Evolutionary conservation across 495 filamentous ascomycete species (phyloP), one percentile per base, ranked within the genome.

Genomic region (Extremus antarcticus): DNA sequence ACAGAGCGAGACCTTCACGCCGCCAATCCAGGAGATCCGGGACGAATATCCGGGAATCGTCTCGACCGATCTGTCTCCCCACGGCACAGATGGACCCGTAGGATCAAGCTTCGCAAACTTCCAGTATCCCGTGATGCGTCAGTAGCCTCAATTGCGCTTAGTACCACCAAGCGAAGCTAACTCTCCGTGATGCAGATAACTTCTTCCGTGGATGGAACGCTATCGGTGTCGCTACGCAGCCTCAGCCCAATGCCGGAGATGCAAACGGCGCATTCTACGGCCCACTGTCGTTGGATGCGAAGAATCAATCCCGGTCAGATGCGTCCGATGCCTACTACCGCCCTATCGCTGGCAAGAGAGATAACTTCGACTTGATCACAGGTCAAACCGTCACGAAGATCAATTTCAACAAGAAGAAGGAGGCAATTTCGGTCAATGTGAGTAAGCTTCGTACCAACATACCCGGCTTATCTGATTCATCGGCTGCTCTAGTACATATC

Each of bases 151-250:
- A 24, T 25, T 52, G n/a, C n/a, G n/a, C n/a, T n/a, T n/a, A n/a
- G n/a, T n/a, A n/a, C n/a, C n/a, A n/a, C n/a, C n/a, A n/a, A n/a
- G n/a, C n/a, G n/a, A n/a, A n/a, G n/a, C n/a, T n/a, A n/a, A n/a
- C n/a, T n/a, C n/a, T n/a, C n/a, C n/a, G n/a, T n/a, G n/a, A 43
- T 24, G 9, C 60, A 80, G 78, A 66, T 40, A 72, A 76, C 58
- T 80, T 79, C 57, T 73, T 80, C 53, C 58, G 63, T 15, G 78
- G 69, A 9, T 52, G 78, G 59, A 73, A 74, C 47, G 56, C 71
- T 51, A 67, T 82, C 3, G 78, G 77, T 19, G 66, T 81, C 29
- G 68, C 74, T 0, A 62, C 68, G 13, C 68, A 69, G 10, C 60
- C 65, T 47, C 76, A 81, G 41, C 66, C 68, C 1, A 73, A 75